Evolutionary conservation across 768 basidiomycete genomes (phyloP).

Genomic region (Termitomyces sp.): DNA sequence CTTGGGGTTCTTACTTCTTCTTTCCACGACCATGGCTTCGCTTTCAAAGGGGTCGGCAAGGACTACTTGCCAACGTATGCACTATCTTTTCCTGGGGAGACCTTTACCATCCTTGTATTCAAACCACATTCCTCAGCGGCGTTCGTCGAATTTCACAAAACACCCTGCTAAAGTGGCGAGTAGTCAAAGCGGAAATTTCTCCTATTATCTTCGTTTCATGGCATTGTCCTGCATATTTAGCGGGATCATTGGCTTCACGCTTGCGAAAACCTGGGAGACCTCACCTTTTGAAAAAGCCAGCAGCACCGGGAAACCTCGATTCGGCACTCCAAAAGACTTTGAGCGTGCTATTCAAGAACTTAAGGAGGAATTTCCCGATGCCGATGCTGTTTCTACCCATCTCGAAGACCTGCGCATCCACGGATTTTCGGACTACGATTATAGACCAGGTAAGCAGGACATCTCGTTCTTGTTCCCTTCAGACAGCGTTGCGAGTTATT

Average conservation of each 20-base stretch:
- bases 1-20: conserved; percentile 3
- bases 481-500: not conserved
- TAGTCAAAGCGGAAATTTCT: not conserved
- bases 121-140: not conserved
- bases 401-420: conserved; percentile 45
- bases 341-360: conserved; percentile 47
- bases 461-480: conserved; percentile 20
- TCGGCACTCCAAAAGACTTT: conserved; percentile 52
- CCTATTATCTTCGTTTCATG: not conserved
- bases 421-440: conserved; percentile 48
- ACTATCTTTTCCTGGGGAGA: not conserved
- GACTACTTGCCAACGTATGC: not conserved
- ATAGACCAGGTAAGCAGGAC: conserved; percentile 40
- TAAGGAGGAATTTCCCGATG: conserved; percentile 28
- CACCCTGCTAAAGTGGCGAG: not conserved
- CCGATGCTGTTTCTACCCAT: conserved; percentile 42
- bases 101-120: not conserved
- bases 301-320: conserved; percentile 20
- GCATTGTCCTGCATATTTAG: conserved; percentile 9
- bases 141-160: not conserved
- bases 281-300: not conserved
- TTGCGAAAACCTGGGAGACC: conserved; percentile 3
- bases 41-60: not conserved
- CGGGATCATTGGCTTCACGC: conserved; percentile 11
- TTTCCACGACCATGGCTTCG: conserved; percentile 11